Evolutionary conservation across 2,329 filamentous ascomycete species (phyloP).

Genomic region (Phyllosticta citriasiana): DNA sequence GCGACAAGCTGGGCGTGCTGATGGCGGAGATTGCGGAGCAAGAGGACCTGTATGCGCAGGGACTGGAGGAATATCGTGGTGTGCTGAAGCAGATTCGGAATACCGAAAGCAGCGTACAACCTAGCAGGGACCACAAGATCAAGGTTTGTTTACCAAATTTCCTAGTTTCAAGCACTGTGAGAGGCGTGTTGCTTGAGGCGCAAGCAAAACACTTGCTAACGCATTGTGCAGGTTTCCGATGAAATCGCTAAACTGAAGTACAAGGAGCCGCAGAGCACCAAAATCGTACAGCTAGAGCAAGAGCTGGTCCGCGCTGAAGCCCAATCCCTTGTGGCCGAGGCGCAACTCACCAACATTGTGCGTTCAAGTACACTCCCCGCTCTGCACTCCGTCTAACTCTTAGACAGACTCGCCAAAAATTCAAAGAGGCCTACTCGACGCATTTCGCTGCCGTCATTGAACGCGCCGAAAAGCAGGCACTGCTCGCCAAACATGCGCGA

Average conservation of each 20-base stretch:
- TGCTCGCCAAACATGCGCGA: constrained; percentile 83
- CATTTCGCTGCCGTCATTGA: constrained; percentile 90
- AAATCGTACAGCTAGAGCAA: constrained; percentile 79
- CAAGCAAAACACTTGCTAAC: neutral
- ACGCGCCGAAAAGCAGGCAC: constrained; percentile 91
- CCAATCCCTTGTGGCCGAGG: constrained; percentile 90
- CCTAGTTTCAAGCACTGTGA: neutral
- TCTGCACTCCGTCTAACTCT: constrained; percentile 13
- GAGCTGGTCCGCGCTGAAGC: constrained; percentile 94
- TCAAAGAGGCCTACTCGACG: constrained; percentile 86
- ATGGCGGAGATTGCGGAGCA: constrained; percentile 89
- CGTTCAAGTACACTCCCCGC: constrained; percentile 24
- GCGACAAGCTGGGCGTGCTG: constrained; percentile 90
- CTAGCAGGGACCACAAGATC: constrained; percentile 73
- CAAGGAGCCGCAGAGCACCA: constrained; percentile 80
- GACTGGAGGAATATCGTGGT: constrained; percentile 72
- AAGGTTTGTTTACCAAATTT: constrained; percentile 40
- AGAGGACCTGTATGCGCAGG: constrained; percentile 79
- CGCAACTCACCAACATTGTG: constrained; percentile 90
- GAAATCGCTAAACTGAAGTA: constrained; percentile 87
- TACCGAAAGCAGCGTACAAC: constrained; percentile 91
- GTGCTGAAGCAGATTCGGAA: constrained; percentile 88
- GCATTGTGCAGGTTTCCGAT: constrained; percentile 55
- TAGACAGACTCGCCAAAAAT: constrained; percentile 75
- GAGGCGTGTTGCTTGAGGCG: neutral